Base-by-base conservation (phyloP, 2,329 filamentous ascomycete species). In the Trichophyton equinum region DNA sequence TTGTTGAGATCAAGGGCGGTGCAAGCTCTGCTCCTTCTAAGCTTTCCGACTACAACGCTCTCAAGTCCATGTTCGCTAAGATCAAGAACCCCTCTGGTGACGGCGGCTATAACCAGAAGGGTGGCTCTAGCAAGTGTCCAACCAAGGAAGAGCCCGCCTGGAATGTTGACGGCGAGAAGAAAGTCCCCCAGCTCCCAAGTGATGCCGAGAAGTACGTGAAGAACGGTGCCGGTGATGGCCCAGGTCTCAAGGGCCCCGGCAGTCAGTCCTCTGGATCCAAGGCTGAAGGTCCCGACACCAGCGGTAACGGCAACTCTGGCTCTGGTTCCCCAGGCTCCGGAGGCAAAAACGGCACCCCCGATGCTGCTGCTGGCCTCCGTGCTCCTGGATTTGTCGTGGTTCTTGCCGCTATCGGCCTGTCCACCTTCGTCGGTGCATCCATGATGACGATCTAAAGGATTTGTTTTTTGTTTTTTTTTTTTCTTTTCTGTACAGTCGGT, bases 1-100 rank as follows among this genome's bases (percentile, higher is more conserved):
- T 95, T 62, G 90, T 91, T 71, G 76, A 82, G 62, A 78, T 94
- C 69, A 70, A 74, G 55, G 81, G 80, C 64, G 68, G 74, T 6
- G 25, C 6, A 15, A 27, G 8, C 71, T 75, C 74, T 30, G 81
- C 88, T 62, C 42, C 44, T 36, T 77, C 76, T 36, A 81, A 86
- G 65, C 75, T 80, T 38, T 64, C 74, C 46, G 88, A 92, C 69
- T 95, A 86, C 75, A 72, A 75, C 55, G 76, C 77, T 57, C 77
- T 85, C 61, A 77, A 81, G 74, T 68, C 68, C 8, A 79, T 80
- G 36, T 78, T 81, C 67, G 64, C 71, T 0, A 75, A 76, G 63
- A 81, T 80, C 65, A 68, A 75, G 58, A 74, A 77, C 68, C 82
- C 83, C 51, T 63, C 65, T 27, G 83, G 81, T 55, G 78, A 84